Conservation (phyloP, 2,329 filamentous ascomycete genomes). For the Cladosporium sp. region DNA sequence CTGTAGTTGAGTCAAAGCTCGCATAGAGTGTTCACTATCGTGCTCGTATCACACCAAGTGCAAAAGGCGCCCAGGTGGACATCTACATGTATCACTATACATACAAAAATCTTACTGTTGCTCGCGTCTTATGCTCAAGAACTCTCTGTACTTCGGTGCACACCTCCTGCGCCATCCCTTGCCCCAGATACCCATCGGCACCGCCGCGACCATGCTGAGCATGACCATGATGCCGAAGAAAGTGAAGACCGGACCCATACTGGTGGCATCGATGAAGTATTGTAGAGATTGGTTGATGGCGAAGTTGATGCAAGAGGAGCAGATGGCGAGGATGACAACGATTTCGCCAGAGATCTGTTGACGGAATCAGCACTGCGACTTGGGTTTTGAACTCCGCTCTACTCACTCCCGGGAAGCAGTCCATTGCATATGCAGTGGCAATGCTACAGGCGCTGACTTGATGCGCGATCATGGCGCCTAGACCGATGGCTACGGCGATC, state of each 20-base stretch:
- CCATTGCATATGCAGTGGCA: slow-evolving; percentile 44
- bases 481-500: slow-evolving; percentile 33
- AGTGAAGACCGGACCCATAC: slow-evolving; percentile 36
- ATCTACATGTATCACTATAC: neutral
- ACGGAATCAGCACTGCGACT: neutral
- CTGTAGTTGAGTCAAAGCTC: neutral
- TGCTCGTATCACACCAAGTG: neutral
- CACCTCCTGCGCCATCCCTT: slow-evolving; percentile 36
- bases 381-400: neutral
- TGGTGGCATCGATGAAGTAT: slow-evolving; percentile 41
- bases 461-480: slow-evolving; percentile 40
- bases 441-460: slow-evolving; percentile 42
- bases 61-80: neutral
- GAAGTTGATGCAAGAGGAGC: slow-evolving; percentile 26
- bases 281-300: slow-evolving; percentile 37
- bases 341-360: slow-evolving; percentile 24
- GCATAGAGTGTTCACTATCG: neutral
- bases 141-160: slow-evolving; percentile 22
- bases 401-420: slow-evolving; percentile 22
- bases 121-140: slow-evolving; percentile 19
- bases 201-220: slow-evolving; percentile 29
- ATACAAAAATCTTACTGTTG: neutral
- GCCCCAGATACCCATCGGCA: slow-evolving; percentile 37
- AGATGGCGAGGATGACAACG: slow-evolving; percentile 28
- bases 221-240: slow-evolving; percentile 39